A percentile compares a stretch with the other conserved stretches of the same genome.
phyloP scores from a whole-genome alignment of 352 stramenopile genomes.

The Blastocystis sp. region DNA sequence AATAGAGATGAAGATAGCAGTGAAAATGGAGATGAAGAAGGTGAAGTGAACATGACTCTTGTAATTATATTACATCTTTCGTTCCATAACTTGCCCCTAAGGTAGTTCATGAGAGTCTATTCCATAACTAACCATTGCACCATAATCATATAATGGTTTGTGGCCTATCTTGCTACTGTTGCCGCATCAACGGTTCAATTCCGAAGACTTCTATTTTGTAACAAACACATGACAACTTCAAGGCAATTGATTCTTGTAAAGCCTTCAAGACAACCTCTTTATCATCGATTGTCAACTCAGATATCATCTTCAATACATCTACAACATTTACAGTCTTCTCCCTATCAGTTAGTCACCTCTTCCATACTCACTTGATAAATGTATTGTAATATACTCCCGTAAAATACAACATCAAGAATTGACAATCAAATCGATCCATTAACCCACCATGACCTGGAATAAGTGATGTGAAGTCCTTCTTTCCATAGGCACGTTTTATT shows the following conservation, averaged over 20 bases:
- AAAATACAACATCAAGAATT: slow-evolving; percentile 89
- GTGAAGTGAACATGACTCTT: too few relatives aligned
- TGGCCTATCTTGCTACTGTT: too few relatives aligned
- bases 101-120: too few relatives aligned
- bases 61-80: too few relatives aligned
- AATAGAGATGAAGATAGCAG: too few relatives aligned
- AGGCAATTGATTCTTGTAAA: slow-evolving; percentile 6
- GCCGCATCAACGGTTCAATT: too few relatives aligned
- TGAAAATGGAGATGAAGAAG: too few relatives aligned
- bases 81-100: too few relatives aligned
- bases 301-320: slow-evolving; percentile 15
- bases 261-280: slow-evolving; percentile 21
- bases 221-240: slow-evolving; percentile 39
- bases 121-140: too few relatives aligned
- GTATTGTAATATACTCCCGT: slow-evolving; percentile 94
- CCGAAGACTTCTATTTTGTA: neutral
- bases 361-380: slow-evolving; percentile 79
- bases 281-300: neutral
- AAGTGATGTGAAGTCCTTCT: slow-evolving; percentile 98
- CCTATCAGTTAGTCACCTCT: neutral
- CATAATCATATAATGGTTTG: too few relatives aligned
- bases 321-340: slow-evolving; percentile 15
- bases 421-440: slow-evolving; percentile 95
- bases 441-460: slow-evolving; percentile 95
- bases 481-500: slow-evolving; percentile 96